These are phyloP conservation scores for Henckelia pumila DNA, from an alignment of 257 asterid genomes.

Conservation along the genomic window DNA sequence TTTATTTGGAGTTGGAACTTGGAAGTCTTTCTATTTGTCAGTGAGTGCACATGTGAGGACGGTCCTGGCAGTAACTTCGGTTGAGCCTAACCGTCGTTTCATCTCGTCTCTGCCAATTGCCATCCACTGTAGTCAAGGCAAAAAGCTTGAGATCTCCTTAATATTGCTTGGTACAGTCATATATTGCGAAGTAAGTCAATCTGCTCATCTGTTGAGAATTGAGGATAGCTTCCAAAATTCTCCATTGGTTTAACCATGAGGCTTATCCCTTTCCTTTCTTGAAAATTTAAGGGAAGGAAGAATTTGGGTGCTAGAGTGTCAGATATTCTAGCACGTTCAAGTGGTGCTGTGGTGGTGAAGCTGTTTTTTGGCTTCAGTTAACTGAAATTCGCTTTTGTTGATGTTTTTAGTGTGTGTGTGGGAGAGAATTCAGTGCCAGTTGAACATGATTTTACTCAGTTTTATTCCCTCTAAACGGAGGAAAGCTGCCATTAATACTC, in stretches of 20 bases:
- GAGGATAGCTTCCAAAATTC: neutral
- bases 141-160: neutral
- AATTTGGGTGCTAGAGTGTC: neutral
- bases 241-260: neutral
- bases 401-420: neutral
- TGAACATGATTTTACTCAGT: neutral
- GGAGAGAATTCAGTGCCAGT: neutral
- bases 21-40: neutral
- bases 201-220: neutral
- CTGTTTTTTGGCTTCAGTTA: neutral
- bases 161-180: neutral
- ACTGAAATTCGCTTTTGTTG: neutral
- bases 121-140: neutral
- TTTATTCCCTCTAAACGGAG: neutral
- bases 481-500: neutral
- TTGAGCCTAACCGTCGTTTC: slow-evolving; percentile 11
- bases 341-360: neutral
- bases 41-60: neutral
- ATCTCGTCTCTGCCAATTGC: neutral
- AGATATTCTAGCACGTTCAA: neutral
- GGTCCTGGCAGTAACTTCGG: neutral
- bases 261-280: neutral
- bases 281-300: neutral
- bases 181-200: neutral
- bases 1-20: neutral